Percentiles rank a stretch among this genome's conserved stretches.
Conservation (phyloP, 495 filamentous ascomycete genomes). For the Letharia columbiana region DNA sequence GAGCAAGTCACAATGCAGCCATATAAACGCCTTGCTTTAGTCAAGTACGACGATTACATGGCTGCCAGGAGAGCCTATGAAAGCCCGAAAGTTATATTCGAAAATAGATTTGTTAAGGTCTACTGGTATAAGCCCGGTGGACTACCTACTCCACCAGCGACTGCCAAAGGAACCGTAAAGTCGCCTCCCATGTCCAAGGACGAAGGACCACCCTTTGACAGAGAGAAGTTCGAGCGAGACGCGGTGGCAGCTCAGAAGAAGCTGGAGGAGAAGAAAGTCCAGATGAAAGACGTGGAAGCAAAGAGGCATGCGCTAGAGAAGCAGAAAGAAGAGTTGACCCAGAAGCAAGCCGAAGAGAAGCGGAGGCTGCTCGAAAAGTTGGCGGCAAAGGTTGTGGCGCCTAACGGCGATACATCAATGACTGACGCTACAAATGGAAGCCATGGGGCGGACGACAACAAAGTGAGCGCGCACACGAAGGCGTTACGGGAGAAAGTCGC, state of each 20-base stretch:
- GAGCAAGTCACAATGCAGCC: conserved; percentile 63
- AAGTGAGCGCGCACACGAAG: conserved; percentile 51
- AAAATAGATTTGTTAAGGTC: conserved; percentile 96
- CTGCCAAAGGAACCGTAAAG: conserved; percentile 27
- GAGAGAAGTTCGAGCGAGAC: conserved; percentile 65
- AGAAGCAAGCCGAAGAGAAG: conserved; percentile 68
- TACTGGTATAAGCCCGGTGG: conserved; percentile 77
- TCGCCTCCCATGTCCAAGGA: conserved; percentile 23
- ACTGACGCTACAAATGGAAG: conserved; percentile 27
- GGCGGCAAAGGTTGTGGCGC: conserved; percentile 36
- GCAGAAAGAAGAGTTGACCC: conserved; percentile 65
- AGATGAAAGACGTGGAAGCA: conserved; percentile 64
- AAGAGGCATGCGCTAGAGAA: conserved; percentile 65
- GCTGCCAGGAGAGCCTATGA: conserved; percentile 75
- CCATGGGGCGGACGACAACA: conserved; percentile 30
- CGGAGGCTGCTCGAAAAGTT: conserved; percentile 57
- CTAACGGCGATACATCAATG: conserved; percentile 18
- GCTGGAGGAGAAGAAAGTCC: conserved; percentile 67
- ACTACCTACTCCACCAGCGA: conserved; percentile 32
- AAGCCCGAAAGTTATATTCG: conserved; percentile 90
- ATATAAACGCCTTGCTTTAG: conserved; percentile 67
- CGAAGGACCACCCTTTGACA: conserved; percentile 55
- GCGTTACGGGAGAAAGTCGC: conserved; percentile 72
- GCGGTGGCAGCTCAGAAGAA: conserved; percentile 73
- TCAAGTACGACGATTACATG: conserved; percentile 68